Percentiles rank a stretch among this genome's conserved stretches.
phyloP scores from a whole-genome alignment of 495 filamentous ascomycete genomes.

The Lindgomyces ingoldianus region DNA sequence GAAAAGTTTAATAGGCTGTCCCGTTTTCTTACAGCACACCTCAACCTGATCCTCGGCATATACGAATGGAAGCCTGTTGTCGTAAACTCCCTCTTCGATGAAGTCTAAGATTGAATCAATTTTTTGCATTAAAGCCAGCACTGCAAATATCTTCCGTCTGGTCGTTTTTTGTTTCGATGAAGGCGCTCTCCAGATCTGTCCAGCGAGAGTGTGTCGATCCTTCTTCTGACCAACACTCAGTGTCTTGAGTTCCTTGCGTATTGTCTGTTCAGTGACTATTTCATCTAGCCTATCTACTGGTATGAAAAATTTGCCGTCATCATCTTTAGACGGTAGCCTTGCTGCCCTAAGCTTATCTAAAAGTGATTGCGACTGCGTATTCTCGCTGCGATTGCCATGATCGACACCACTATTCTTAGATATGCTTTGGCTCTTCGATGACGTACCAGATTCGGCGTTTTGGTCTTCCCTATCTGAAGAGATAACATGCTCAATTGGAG shows the following conservation, averaged over 20 bases:
- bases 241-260: too few species aligned
- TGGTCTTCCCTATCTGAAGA: not conserved
- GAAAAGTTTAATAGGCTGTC: not conserved
- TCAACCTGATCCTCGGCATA: not conserved
- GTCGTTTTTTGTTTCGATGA: not conserved
- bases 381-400: too few species aligned
- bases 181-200: not conserved
- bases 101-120: slow-evolving; percentile 2
- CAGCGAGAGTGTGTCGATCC: not conserved
- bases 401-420: too few species aligned
- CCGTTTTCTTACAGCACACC: not conserved
- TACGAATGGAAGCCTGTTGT: slow-evolving; percentile 10
- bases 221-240: not conserved
- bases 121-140: slow-evolving; percentile 1
- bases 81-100: not conserved
- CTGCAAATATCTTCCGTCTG: slow-evolving; percentile 18
- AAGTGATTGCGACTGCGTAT: too few species aligned
- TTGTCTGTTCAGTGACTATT: too few species aligned
- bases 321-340: too few species aligned
- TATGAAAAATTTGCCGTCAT: too few species aligned
- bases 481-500: not conserved
- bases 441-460: too few species aligned
- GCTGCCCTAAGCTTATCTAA: too few species aligned
- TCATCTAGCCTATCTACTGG: too few species aligned
- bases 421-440: too few species aligned